Base-by-base conservation (phyloP, 768 basidiomycete species). In the Hemileccinum impolitum region DNA sequence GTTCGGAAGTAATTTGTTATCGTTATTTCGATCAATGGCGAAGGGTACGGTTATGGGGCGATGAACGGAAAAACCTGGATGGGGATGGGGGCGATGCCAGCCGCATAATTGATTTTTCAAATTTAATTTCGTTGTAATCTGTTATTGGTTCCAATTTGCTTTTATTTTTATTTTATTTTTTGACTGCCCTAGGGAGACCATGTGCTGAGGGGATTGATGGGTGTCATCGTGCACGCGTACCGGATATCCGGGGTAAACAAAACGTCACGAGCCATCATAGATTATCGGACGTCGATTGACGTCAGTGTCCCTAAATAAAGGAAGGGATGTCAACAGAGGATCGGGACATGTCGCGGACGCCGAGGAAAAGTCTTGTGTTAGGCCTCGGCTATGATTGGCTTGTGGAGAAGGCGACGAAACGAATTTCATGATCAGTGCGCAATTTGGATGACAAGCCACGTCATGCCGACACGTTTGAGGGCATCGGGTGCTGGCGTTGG, bases 381-480 rank as follows among this genome's bases (percentile, higher is more conserved):
- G 23, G 23, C 32, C 18, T 19, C 18, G 35, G 14, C 21, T 25
- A 13, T 2, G 32, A 39, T 40, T 25, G 30, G 28, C 18, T 9
- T n/a, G 23, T 30, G 15, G 39, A 26, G 9, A 26, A 39, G 36
- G 11, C 9, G 35, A 41, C 28, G 12, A 9, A 30, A 30, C 11
- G 8, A 42, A 35, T 6, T 23, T 1, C 32, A 39, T 11, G 13
- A 31, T 6, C 19, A 28, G 4, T 30, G 28, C 28, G 17, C 31
- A 28, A 41, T 21, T 28, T 15, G 8, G 26, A 39, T 39, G 42
- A 30, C 18, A 23, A 9, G 28, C 28, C 28, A 30, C 28, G 28
- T 9, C 28, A 30, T 48, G 46, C 26, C 18, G 23, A 48, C 21
- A 17, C 28, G 48, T 55, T 50, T 59, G 42, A 51, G 32, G 39